These are phyloP conservation scores for Sugiyamaella qingdaonensis DNA, from an alignment of 805 yeast genomes.

Conservation along the genomic window DNA sequence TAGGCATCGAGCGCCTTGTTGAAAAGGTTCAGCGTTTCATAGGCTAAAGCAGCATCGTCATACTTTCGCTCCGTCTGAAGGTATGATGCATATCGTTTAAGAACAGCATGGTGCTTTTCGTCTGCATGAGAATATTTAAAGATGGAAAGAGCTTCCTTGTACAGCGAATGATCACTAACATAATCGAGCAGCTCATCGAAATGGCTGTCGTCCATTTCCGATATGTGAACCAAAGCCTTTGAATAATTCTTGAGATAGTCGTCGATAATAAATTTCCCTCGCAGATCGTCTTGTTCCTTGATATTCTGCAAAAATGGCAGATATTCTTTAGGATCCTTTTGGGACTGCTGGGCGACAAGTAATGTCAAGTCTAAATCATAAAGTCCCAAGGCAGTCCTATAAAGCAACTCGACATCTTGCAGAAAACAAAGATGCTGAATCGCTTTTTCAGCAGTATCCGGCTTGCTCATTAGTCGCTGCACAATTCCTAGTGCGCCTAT, in stretches of 20 bases:
- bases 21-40: slow-evolving; percentile 58
- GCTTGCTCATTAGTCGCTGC: slow-evolving; percentile 37
- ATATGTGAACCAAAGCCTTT: slow-evolving; percentile 66
- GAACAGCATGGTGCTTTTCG: slow-evolving; percentile 49
- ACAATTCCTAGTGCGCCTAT: slow-evolving; percentile 67
- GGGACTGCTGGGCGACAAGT: slow-evolving; percentile 90
- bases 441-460: slow-evolving; percentile 42
- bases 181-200: slow-evolving; percentile 60
- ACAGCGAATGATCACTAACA: slow-evolving; percentile 64
- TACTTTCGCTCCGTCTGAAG: slow-evolving; percentile 54
- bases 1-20: slow-evolving; percentile 68
- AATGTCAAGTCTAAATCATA: slow-evolving; percentile 80
- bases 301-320: slow-evolving; percentile 83
- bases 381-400: slow-evolving; percentile 71
- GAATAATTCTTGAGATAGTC: slow-evolving; percentile 63
- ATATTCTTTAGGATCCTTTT: slow-evolving; percentile 96
- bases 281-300: slow-evolving; percentile 59
- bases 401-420: slow-evolving; percentile 81
- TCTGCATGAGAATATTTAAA: slow-evolving; percentile 48
- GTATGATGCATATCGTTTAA: slow-evolving; percentile 58
- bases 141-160: slow-evolving; percentile 60
- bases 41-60: slow-evolving; percentile 74
- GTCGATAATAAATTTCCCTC: slow-evolving; percentile 75
- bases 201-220: slow-evolving; percentile 27
- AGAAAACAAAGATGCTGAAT: slow-evolving; percentile 85